Evolutionary conservation across 1,284 basidiomycete species (phyloP).

Genomic region (Taiwanofungus camphoratus): DNA sequence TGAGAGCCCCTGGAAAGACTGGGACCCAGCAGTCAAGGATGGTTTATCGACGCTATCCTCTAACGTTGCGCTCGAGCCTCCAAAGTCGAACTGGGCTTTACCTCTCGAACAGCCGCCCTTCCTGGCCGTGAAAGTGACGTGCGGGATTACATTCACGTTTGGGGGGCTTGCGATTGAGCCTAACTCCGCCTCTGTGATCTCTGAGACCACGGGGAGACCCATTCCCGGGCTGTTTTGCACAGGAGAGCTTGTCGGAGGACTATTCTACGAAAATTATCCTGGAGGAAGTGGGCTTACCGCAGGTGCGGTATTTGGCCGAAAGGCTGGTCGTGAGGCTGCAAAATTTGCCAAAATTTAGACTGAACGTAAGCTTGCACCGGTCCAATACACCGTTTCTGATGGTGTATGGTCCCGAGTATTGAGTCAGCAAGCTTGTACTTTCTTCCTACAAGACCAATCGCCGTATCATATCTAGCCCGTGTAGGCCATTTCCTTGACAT

Average conservation of each 20-base stretch:
- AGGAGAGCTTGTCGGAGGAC: conserved; percentile 60
- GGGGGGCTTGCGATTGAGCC: conserved; percentile 59
- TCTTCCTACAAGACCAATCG: too few species aligned
- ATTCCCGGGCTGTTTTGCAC: conserved; percentile 57
- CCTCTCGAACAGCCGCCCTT: conserved; percentile 46
- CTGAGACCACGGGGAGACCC: conserved; percentile 31
- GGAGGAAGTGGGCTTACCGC: conserved; percentile 64
- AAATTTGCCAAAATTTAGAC: too few species aligned
- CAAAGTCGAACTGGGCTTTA: conserved; percentile 60
- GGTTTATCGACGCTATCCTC: conserved; percentile 44
- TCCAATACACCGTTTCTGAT: too few species aligned
- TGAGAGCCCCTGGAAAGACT: conserved; percentile 33
- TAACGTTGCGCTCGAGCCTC: conserved; percentile 26
- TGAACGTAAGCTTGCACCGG: too few species aligned
- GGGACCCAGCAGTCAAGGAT: conserved; percentile 63
- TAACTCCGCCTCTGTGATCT: conserved; percentile 44
- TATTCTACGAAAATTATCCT: conserved; percentile 62
- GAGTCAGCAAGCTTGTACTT: too few species aligned
- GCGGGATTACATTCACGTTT: conserved; percentile 69
- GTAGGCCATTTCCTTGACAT: too few species aligned
- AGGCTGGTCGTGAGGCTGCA: conserved; percentile 47
- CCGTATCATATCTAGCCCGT: too few species aligned
- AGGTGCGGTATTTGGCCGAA: conserved; percentile 61
- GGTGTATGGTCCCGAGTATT: too few species aligned
- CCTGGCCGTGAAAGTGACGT: conserved; percentile 59